These are phyloP conservation scores for Daldinia vernicosa DNA, from an alignment of 495 filamentous ascomycete species.

Conservation along the genomic window DNA sequence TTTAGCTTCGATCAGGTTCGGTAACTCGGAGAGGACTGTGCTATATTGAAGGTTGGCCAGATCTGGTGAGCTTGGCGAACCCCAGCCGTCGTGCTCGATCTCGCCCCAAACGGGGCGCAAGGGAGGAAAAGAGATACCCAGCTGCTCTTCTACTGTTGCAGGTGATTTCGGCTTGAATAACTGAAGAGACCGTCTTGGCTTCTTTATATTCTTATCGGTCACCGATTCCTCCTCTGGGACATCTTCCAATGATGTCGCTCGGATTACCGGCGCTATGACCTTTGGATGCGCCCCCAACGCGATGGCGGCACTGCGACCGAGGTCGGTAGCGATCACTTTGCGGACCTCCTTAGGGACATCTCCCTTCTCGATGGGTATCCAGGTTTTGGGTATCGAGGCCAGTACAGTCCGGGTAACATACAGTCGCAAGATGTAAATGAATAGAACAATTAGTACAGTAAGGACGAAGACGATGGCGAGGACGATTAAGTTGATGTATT, in stretches of 20 bases:
- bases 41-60: slow-evolving; percentile 81
- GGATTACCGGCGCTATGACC: slow-evolving; percentile 48
- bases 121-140: slow-evolving; percentile 44
- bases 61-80: slow-evolving; percentile 75
- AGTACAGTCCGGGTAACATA: slow-evolving; percentile 84
- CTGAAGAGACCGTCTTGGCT: slow-evolving; percentile 34
- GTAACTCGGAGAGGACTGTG: slow-evolving; percentile 84
- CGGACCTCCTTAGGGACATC: slow-evolving; percentile 76
- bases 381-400: slow-evolving; percentile 81
- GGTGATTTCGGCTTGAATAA: slow-evolving; percentile 40
- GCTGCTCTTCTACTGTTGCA: slow-evolving; percentile 37
- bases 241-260: slow-evolving; percentile 12
- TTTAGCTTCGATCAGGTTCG: slow-evolving; percentile 92
- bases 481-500: slow-evolving; percentile 84
- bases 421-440: slow-evolving; percentile 88
- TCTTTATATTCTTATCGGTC: slow-evolving; percentile 8
- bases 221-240: slow-evolving; percentile 6
- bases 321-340: slow-evolving; percentile 73
- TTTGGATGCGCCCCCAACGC: slow-evolving; percentile 81
- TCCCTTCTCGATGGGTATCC: slow-evolving; percentile 83
- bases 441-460: slow-evolving; percentile 72
- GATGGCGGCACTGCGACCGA: slow-evolving; percentile 80
- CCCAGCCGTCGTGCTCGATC: slow-evolving; percentile 90
- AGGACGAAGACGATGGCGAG: slow-evolving; percentile 80
- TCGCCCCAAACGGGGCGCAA: slow-evolving; percentile 71